These are phyloP conservation scores for Nepenthes gracilis DNA, from an alignment of 148 eudicot species.

Conservation along the genomic window DNA sequence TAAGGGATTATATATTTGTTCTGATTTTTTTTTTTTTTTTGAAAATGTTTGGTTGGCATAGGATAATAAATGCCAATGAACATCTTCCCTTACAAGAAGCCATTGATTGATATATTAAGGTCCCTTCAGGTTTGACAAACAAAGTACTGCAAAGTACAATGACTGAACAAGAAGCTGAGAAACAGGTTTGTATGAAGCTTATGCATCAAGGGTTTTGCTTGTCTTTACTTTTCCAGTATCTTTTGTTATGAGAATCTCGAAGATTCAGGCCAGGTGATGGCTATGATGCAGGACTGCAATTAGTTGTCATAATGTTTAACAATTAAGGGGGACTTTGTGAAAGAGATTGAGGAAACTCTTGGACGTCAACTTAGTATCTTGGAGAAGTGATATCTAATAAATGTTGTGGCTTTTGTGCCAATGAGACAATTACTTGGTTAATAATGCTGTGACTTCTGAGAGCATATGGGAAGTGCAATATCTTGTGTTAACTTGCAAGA, in stretches of 20 bases:
- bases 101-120: constrained; percentile 10
- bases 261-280: no score
- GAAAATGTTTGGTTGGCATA: not conserved
- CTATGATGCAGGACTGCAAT: no score
- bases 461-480: no score
- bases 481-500: no score
- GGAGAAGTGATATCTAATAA: no score
- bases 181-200: constrained; percentile 33
- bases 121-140: constrained; percentile 58
- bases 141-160: constrained; percentile 63
- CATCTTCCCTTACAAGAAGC: not conserved
- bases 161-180: constrained; percentile 74
- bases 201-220: not conserved
- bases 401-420: not conserved
- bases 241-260: not conserved
- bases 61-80: not conserved
- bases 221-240: not conserved
- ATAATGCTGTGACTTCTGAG: no score
- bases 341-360: no score
- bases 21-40: constrained; percentile 3
- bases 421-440: no score
- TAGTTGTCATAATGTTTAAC: no score
- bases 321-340: no score
- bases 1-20: not conserved
- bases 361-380: no score